Evolutionary conservation across 208 protist genomes (phyloP).

Genomic region (Trypanosoma vivax): DNA sequence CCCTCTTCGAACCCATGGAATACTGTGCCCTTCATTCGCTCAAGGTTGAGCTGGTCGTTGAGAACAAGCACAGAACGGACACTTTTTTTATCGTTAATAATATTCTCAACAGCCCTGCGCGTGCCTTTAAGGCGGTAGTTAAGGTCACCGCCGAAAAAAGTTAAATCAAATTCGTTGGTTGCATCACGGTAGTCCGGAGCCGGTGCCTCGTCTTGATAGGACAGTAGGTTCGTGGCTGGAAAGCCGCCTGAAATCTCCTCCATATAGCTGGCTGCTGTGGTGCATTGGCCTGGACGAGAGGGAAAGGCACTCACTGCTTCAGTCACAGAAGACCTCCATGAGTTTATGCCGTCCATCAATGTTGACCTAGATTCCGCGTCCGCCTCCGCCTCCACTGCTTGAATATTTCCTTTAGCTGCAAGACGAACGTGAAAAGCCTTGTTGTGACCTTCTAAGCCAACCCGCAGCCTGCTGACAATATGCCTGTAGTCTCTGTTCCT

Average conservation of each 20-base stretch:
- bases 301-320: no score
- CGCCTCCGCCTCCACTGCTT: no score
- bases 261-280: background rate
- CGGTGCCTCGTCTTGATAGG: background rate
- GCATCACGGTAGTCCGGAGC: slow-evolving; percentile 41
- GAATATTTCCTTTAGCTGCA: slow-evolving; percentile 13
- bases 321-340: no score
- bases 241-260: background rate
- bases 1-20: slow-evolving; percentile 87
- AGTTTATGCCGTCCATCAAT: no score
- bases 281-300: no score
- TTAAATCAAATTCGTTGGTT: slow-evolving; percentile 87
- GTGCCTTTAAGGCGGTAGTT: slow-evolving; percentile 94
- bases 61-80: slow-evolving; percentile 68
- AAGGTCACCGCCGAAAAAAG: slow-evolving; percentile 92
- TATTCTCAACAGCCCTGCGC: slow-evolving; percentile 64
- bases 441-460: slow-evolving; percentile 38
- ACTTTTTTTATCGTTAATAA: slow-evolving; percentile 51
- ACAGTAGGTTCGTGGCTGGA: slow-evolving; percentile 7
- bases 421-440: slow-evolving; percentile 15
- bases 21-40: slow-evolving; percentile 61
- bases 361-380: no score
- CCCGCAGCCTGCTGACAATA: slow-evolving; percentile 51
- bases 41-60: slow-evolving; percentile 90
- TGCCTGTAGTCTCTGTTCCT: slow-evolving; percentile 81